Percentiles rank a stretch among this genome's conserved stretches.
phyloP scores from a whole-genome alignment of 768 basidiomycete species.

The Leucosporidium yakuticum region DNA sequence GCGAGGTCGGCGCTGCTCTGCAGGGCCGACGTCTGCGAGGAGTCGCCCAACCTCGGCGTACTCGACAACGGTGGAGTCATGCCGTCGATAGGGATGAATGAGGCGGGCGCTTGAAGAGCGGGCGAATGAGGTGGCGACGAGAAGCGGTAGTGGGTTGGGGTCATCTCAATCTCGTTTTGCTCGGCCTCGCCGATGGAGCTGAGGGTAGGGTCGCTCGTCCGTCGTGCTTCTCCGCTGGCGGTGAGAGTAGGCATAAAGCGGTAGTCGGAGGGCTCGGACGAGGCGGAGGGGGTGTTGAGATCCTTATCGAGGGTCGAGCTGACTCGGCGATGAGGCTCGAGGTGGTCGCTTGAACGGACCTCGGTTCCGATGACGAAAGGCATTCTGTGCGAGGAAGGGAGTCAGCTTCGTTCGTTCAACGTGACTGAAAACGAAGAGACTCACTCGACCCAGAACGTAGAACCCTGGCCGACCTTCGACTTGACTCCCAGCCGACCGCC shows the following conservation, averaged over 20 bases:
- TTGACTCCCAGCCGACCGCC: constrained; percentile 48
- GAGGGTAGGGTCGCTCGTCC: constrained; percentile 6
- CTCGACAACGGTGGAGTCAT: too few species aligned
- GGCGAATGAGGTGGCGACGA: not conserved
- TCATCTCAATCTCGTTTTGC: not conserved
- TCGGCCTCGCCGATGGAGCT: constrained; percentile 21
- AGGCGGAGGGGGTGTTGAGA: constrained; percentile 7
- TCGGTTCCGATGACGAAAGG: constrained; percentile 19
- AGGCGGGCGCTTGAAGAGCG: not conserved
- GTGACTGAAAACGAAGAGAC: too few species aligned
- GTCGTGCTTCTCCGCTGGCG: not conserved
- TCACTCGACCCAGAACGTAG: constrained; percentile 18
- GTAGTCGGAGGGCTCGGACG: constrained; percentile 20
- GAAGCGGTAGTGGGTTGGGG: constrained; percentile 6
- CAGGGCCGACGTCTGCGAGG: too few species aligned
- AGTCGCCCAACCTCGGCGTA: too few species aligned
- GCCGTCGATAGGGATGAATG: not conserved
- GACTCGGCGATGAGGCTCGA: constrained; percentile 6
- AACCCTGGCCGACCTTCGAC: constrained; percentile 31
- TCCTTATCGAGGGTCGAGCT: constrained; percentile 8
- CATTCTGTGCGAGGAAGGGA: constrained; percentile 3
- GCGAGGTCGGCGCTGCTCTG: constrained; percentile 58
- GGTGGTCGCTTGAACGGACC: constrained; percentile 1
- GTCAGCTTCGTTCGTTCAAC: not conserved
- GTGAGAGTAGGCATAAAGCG: constrained; percentile 21